phyloP scores from a whole-genome alignment of 345 rosid species.

The Eucalyptus globulus region DNA sequence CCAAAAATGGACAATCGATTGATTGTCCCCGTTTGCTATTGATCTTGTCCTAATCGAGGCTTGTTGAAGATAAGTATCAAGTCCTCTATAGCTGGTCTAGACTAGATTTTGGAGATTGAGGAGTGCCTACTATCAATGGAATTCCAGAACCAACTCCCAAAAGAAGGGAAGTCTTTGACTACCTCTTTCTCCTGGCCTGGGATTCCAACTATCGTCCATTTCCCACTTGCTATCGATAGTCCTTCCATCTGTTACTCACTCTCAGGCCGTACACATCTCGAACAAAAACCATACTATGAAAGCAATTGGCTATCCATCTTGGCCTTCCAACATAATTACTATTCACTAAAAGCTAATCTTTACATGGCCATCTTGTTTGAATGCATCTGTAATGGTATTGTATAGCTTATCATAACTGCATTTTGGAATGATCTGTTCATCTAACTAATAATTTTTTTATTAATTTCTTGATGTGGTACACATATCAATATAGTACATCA shows the following conservation, averaged over 20 bases:
- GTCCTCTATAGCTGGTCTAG: neutral
- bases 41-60: neutral
- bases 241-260: no score
- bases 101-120: neutral
- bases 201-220: no score
- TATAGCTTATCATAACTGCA: no score
- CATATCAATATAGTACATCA: neutral
- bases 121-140: neutral
- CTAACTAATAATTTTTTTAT: no score
- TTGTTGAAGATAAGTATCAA: neutral
- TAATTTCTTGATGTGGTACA: neutral
- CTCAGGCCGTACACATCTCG: no score
- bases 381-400: neutral
- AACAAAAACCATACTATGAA: no score
- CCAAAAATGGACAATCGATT: neutral
- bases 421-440: no score
- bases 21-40: neutral
- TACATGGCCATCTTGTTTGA: neutral
- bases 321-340: neutral
- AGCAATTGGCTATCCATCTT: neutral
- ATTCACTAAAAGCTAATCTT: neutral
- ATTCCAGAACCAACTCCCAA: neutral
- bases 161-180: neutral
- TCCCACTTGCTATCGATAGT: no score
- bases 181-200: no score